Evolutionary conservation across 2,329 filamentous ascomycete species (phyloP), one percentile per base, ranked within the genome.

Genomic region (Exophiala calicioides): DNA sequence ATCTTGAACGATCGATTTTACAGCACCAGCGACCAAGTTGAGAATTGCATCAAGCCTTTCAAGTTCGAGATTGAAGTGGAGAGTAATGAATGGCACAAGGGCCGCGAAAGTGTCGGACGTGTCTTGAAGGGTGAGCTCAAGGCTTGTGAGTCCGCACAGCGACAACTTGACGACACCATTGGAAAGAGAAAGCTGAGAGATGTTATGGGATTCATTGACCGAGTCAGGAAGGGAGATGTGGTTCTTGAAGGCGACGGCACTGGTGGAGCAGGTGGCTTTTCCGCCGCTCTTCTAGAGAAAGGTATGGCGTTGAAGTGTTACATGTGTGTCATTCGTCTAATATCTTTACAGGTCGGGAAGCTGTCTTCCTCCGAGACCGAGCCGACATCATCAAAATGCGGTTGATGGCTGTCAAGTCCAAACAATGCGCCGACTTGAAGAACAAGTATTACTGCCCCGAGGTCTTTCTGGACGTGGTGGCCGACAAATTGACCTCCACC

Each of bases 1-100:
- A 97, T 98, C 42, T 72, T 98, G 9, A 93, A 93, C 56, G 93
- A 98, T 61, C 79, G 91, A 10, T 95, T 95, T 55, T 97, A 96
- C 70, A 93, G 91, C 68, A 98, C 94, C 1, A 93, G 88, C 54
- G 94, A 98, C 62, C 93, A 97, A 69, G 88, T 98, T 1, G 93
- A 98, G 68, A 97, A 97, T 64, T 98, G 91, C 65, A 94, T 98
- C 69, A 98, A 98, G 68, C 93, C 94, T 0, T 98, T 91, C 75
- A 98, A 98, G 65, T 97, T 91, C 58, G 90, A 96, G 53, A 95
- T 98, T 48, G 93, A 98, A 60, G 84, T 98, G 33, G 89, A 95
- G 62, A 87, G 90, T 29, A 77, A 82, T 5, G 94, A 98, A 65
- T 98, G 93, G 93, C 68, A 76, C 3, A 82, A 86, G 51, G 90